phyloP scores from a whole-genome alignment of 1,284 basidiomycete species.

The Microbotryomycetes sp. region DNA sequence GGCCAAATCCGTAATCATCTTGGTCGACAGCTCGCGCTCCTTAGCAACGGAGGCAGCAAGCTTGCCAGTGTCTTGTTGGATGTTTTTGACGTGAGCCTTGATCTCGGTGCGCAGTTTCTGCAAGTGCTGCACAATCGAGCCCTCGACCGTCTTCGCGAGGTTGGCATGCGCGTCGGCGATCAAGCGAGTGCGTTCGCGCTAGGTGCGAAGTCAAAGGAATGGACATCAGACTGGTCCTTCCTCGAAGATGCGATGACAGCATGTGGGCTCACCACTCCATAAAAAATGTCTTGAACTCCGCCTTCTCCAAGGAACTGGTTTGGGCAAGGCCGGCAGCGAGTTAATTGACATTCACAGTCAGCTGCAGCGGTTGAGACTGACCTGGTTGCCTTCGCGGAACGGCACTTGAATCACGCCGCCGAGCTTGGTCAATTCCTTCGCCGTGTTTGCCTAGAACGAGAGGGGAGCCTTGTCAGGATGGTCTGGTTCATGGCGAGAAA shows the following conservation, averaged over 20 bases:
- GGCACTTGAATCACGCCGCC: conserved; percentile 98
- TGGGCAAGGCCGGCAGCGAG: background rate
- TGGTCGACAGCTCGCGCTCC: conserved; percentile 84
- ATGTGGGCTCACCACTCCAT: conserved; percentile 54
- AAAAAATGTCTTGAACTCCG: conserved; percentile 87
- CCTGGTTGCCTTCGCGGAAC: conserved; percentile 75
- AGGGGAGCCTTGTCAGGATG: conserved; percentile 6
- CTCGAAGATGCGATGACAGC: conserved; percentile 35
- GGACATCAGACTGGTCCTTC: background rate
- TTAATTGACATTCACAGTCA: background rate
- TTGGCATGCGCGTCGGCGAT: conserved; percentile 97
- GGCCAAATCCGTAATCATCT: conserved; percentile 78
- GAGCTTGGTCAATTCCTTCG: conserved; percentile 87
- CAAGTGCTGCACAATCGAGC: conserved; percentile 94
- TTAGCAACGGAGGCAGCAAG: conserved; percentile 87
- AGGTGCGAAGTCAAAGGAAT: background rate
- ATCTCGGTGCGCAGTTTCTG: conserved; percentile 90
- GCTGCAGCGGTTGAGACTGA: background rate
- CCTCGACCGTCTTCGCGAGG: conserved; percentile 90
- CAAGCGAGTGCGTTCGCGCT: conserved; percentile 75
- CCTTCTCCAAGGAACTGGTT: conserved; percentile 91
- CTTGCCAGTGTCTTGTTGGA: conserved; percentile 51
- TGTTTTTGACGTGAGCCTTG: conserved; percentile 87
- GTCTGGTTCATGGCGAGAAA: no score
- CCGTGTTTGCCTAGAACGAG: conserved; percentile 64